These are phyloP conservation scores for Ceratobasidium theobromae DNA, from an alignment of 1,284 basidiomycete species.

Conservation along the genomic window DNA sequence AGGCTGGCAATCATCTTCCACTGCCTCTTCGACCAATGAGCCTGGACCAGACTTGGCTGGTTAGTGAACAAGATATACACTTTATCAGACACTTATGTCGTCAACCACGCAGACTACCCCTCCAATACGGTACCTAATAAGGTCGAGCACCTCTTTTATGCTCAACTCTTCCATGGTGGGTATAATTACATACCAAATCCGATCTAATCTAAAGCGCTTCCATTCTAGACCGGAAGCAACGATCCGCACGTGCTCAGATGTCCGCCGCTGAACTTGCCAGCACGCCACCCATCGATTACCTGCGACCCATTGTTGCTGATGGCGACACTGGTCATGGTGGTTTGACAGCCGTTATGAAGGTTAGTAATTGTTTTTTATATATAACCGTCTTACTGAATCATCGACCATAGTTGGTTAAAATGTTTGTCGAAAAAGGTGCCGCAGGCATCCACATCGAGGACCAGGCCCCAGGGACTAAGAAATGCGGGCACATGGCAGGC, in stretches of 20 bases:
- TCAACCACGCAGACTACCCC: conserved; percentile 51
- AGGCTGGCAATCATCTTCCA: conserved; percentile 59
- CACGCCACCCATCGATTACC: conserved; percentile 53
- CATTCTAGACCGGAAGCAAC: conserved; percentile 46
- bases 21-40: conserved; percentile 66
- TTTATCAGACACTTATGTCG: not conserved
- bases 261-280: conserved; percentile 61
- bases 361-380: conserved; percentile 39
- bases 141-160: conserved; percentile 62
- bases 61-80: conserved; percentile 34
- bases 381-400: not conserved
- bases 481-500: conserved; percentile 74
- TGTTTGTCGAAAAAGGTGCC: conserved; percentile 76
- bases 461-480: conserved; percentile 73
- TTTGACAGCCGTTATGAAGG: conserved; percentile 65
- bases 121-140: conserved; percentile 64
- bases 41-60: conserved; percentile 65
- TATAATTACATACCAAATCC: conserved; percentile 41
- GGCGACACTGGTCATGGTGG: conserved; percentile 62
- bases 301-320: conserved; percentile 55
- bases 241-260: conserved; percentile 56
- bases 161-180: conserved; percentile 58
- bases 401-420: conserved; percentile 52
- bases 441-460: conserved; percentile 78
- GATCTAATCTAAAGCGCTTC: not conserved